Percentiles rank a stretch among this genome's conserved stretches.
Evolutionary conservation across 78 protist genomes (phyloP).

Genomic region (Diacronema lutheri): DNA sequence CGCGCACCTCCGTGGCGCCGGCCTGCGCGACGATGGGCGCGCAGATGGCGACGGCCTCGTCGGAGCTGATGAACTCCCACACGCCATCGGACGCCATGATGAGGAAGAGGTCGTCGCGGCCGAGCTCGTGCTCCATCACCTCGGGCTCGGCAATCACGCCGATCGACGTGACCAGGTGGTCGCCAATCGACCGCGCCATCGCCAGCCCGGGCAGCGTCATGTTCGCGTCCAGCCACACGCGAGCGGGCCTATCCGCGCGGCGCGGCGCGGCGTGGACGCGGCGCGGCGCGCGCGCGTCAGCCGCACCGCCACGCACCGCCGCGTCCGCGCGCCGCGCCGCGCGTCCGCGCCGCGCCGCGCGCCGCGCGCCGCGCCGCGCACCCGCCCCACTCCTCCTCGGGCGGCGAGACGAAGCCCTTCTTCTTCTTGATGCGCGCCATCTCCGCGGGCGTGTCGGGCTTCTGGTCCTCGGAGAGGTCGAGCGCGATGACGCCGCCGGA

Average conservation of each 20-base stretch:
- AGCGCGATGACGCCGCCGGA: not conserved
- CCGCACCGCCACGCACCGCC: too few relatives aligned
- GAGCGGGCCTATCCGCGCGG: not conserved
- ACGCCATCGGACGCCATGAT: conserved; percentile 23
- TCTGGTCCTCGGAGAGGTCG: conserved; percentile 1
- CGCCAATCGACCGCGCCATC: conserved; percentile 31
- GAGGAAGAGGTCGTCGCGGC: not conserved
- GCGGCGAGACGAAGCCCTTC: conserved; percentile 24
- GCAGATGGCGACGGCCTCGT: not conserved
- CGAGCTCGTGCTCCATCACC: not conserved
- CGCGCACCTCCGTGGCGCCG: not conserved
- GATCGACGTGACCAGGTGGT: not conserved
- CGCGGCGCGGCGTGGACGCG: too few relatives aligned
- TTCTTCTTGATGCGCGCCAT: not conserved
- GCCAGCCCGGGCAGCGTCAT: conserved; percentile 29
- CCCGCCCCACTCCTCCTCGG: not conserved
- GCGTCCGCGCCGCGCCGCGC: not conserved
- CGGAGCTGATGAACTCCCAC: conserved; percentile 17
- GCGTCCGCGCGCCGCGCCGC: too few relatives aligned
- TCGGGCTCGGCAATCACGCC: conserved; percentile 34
- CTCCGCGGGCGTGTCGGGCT: conserved; percentile 28
- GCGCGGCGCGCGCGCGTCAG: too few relatives aligned
- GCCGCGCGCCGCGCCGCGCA: not conserved
- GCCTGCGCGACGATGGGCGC: not conserved
- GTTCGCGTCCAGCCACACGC: conserved; percentile 18